A percentile compares a stretch with the other conserved stretches of the same genome.
These are phyloP conservation scores for Metroxylon sagu DNA, from an alignment of 176 grass and related monocot species.

Conservation along the genomic window DNA sequence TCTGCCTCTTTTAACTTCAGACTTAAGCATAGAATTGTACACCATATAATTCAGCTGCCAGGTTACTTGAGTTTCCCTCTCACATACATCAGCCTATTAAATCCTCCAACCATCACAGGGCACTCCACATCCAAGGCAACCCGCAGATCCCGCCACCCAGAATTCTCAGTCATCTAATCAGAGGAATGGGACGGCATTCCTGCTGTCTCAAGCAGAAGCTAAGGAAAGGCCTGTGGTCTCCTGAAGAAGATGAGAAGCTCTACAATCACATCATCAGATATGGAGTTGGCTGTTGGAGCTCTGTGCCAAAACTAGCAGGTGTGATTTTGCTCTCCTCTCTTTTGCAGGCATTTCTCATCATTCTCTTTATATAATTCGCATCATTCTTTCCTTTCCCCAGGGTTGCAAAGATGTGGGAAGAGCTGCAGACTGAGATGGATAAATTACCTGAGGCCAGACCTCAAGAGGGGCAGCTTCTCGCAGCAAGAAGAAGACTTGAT, in stretches of 20 bases:
- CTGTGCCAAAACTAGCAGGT: constrained; percentile 76
- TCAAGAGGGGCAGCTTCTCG: constrained; percentile 86
- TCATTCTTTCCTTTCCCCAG: constrained; percentile 23
- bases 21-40: constrained; percentile 24
- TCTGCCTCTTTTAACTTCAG: constrained; percentile 46
- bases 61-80: not conserved
- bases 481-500: constrained; percentile 85
- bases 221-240: constrained; percentile 81
- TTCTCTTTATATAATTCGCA: not conserved
- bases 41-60: not conserved
- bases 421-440: constrained; percentile 90
- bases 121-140: too few species aligned
- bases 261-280: constrained; percentile 87
- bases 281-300: constrained; percentile 87
- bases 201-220: constrained; percentile 65
- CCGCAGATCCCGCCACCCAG: too few species aligned
- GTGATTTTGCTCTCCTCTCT: not conserved
- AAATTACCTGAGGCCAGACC: constrained; percentile 80
- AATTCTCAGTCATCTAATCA: too few species aligned
- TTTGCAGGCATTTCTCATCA: not conserved
- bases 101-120: not conserved
- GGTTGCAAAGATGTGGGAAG: constrained; percentile 89
- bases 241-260: constrained; percentile 89
- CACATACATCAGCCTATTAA: not conserved
- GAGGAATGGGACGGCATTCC: constrained; percentile 56